Conservation (phyloP, 2,329 filamentous ascomycete species). For the Alternaria arborescens region DNA sequence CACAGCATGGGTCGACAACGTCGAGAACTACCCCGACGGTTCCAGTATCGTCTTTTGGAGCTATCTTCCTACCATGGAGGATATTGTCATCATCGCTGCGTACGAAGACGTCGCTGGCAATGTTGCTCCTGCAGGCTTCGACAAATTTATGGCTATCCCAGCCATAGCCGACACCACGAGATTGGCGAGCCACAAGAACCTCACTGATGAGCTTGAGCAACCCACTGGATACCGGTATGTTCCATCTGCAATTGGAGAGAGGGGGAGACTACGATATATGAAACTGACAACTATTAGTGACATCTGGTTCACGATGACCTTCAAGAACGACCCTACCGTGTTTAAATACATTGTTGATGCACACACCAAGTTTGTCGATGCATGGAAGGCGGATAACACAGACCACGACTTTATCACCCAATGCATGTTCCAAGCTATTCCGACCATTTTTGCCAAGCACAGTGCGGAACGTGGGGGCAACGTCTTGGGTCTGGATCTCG, state of each 20-base stretch:
- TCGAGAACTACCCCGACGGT: constrained; percentile 33
- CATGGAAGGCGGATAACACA: constrained; percentile 19
- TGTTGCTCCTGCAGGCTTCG: constrained; percentile 28
- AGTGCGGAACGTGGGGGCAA: constrained; percentile 35
- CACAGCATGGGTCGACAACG: constrained; percentile 33
- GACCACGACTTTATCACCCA: constrained; percentile 35
- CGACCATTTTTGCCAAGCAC: constrained; percentile 28
- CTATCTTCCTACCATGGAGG: constrained; percentile 22
- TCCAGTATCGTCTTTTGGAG: constrained; percentile 37
- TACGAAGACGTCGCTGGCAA: constrained; percentile 32
- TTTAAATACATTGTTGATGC: constrained; percentile 31
- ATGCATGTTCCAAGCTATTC: constrained; percentile 36
- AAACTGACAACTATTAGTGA: constrained; percentile 22
- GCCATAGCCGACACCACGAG: constrained; percentile 25
- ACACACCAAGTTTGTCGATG: constrained; percentile 29
- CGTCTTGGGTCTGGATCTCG: constrained; percentile 34
- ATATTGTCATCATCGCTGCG: constrained; percentile 32
- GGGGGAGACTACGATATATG: neutral
- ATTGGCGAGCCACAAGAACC: constrained; percentile 31
- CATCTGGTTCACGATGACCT: constrained; percentile 37
- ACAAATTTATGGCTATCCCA: constrained; percentile 33
- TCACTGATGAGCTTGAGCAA: constrained; percentile 38
- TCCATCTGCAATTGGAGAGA: neutral
- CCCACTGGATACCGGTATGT: constrained; percentile 33
- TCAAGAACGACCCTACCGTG: constrained; percentile 30